A percentile compares a stretch with the other conserved stretches of the same genome.
Evolutionary conservation across 2,329 filamentous ascomycete species (phyloP).

Genomic region (Neoscytalidium dimidiatum): DNA sequence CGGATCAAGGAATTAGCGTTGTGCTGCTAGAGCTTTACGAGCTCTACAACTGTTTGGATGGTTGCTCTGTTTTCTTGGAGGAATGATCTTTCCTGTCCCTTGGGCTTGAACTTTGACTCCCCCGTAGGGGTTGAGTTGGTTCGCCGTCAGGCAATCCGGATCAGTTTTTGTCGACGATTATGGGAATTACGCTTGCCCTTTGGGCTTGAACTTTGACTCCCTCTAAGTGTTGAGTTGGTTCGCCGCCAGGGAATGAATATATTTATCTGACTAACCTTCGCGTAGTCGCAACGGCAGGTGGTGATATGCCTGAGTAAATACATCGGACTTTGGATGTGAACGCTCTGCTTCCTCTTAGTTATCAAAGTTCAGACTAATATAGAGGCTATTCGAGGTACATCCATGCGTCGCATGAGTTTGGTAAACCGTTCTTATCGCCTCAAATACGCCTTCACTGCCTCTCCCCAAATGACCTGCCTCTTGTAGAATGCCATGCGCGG

Average conservation of each 20-base stretch:
- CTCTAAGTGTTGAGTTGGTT: background rate
- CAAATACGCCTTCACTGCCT: constrained; percentile 57
- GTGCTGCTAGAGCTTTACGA: too few species aligned
- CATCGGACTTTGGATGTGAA: too few species aligned
- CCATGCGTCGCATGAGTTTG: too few species aligned
- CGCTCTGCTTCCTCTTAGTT: too few species aligned
- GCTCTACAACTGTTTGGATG: too few species aligned
- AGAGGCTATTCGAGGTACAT: too few species aligned
- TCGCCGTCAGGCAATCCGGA: background rate
- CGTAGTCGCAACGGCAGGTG: too few species aligned
- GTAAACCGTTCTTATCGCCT: constrained; percentile 45
- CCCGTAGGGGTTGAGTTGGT: background rate
- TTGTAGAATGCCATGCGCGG: constrained; percentile 63
- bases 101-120: background rate
- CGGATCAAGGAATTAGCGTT: too few species aligned
- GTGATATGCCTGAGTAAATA: too few species aligned
- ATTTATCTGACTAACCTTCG: too few species aligned
- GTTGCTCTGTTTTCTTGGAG: background rate
- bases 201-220: background rate
- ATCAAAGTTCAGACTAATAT: too few species aligned
- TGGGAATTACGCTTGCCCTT: too few species aligned
- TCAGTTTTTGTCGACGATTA: background rate
- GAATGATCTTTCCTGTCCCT: background rate
- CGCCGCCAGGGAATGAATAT: background rate
- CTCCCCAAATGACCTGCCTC: constrained; percentile 57